Evolutionary conservation across 129 eudicot genomes (phyloP).

Genomic region (Flaveria trinervia): DNA sequence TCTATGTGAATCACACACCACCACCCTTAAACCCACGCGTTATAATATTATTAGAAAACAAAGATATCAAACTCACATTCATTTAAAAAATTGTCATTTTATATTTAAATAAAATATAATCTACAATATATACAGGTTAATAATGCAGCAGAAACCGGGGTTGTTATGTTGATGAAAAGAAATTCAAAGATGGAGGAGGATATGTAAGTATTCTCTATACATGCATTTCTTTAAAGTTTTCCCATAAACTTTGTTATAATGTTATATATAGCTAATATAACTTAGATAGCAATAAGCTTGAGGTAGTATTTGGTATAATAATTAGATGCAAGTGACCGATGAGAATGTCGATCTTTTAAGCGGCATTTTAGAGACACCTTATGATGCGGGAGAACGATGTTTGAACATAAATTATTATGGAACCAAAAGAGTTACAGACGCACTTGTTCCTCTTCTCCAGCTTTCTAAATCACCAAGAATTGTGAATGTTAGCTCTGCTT

Average conservation of each 20-base stretch:
- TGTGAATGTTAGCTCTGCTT: constrained; percentile 24
- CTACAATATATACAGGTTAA: not conserved
- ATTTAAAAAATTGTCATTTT: no score
- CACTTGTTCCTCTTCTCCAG: constrained; percentile 16
- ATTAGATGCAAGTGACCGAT: not conserved
- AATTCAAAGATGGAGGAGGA: not conserved
- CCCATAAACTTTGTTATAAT: not conserved
- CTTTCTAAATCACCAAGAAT: constrained; percentile 20
- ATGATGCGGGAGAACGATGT: constrained; percentile 24
- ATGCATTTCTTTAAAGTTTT: not conserved
- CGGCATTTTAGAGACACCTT: not conserved
- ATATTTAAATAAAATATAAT: no score
- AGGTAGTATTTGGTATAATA: not conserved
- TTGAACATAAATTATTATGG: constrained; percentile 32
- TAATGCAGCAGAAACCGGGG: not conserved
- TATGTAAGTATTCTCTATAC: not conserved
- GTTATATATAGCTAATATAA: no score
- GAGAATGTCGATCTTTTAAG: constrained; percentile 1
- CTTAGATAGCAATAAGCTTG: not conserved
- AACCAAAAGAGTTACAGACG: constrained; percentile 26
- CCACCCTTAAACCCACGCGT: no score
- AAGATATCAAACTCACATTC: no score
- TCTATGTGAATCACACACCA: no score
- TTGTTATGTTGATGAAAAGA: not conserved
- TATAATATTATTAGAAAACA: no score